Evolutionary conservation across 768 basidiomycete genomes (phyloP).

Genomic region (Heimioporus sp.): DNA sequence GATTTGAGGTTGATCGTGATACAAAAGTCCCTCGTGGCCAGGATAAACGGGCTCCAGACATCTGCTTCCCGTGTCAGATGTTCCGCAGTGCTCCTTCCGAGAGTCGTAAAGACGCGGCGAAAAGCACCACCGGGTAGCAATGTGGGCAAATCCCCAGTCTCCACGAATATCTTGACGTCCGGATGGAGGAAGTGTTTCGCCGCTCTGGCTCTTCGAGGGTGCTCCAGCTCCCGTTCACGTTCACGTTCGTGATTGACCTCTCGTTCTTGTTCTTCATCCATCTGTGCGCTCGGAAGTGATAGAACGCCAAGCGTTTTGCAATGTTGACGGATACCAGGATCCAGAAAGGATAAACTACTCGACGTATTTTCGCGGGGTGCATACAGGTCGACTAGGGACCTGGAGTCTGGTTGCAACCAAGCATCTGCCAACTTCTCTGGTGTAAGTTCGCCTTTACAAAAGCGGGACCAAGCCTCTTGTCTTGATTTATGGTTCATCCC

Average conservation of each 20-base stretch:
- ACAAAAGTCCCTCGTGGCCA: conserved; percentile 2
- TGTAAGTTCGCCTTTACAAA: neutral
- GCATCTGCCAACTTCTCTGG: conserved; percentile 1
- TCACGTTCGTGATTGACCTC: neutral
- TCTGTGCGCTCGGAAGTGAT: conserved; percentile 8
- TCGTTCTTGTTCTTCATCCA: conserved; percentile 45
- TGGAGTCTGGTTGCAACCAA: conserved; percentile 39
- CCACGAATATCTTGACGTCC: neutral
- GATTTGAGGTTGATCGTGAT: neutral
- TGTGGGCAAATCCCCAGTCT: neutral
- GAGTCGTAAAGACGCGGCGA: neutral
- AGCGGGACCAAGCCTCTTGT: conserved; percentile 10
- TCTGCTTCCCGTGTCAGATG: neutral
- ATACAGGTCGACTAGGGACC: conserved; percentile 35
- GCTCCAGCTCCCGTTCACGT: neutral
- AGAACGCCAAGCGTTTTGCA: conserved; percentile 10
- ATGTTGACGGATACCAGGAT: conserved; percentile 3
- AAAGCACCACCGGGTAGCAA: neutral
- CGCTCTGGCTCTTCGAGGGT: neutral
- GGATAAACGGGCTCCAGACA: neutral
- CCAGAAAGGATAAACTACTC: neutral
- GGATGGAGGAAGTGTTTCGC: conserved; percentile 1
- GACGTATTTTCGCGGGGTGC: neutral
- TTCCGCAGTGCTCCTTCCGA: neutral
- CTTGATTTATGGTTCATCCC: conserved; percentile 11